Percentiles rank a stretch among this genome's conserved stretches.
phyloP scores from a whole-genome alignment of 1,284 basidiomycete species.

The Entoloma clypeatum region DNA sequence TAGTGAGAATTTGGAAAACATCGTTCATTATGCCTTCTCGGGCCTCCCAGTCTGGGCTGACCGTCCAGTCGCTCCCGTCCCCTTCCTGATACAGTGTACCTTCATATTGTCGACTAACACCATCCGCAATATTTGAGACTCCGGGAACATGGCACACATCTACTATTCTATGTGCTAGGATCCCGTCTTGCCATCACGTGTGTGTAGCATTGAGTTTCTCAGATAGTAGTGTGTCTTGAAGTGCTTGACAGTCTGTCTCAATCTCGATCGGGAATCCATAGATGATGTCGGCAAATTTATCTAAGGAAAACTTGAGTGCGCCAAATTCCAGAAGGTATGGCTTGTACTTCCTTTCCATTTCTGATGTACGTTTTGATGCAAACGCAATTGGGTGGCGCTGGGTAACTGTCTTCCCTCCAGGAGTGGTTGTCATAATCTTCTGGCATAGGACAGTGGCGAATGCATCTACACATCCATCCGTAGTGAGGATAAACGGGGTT shows the following conservation, averaged over 20 bases:
- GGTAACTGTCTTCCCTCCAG: slow-evolving; percentile 21
- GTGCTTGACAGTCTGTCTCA: slow-evolving; percentile 30
- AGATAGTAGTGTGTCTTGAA: slow-evolving; percentile 24
- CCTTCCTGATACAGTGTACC: slow-evolving; percentile 15
- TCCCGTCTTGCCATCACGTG: slow-evolving; percentile 26
- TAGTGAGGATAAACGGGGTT: slow-evolving; percentile 31
- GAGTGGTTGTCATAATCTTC: slow-evolving; percentile 17
- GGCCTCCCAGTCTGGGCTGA: slow-evolving; percentile 28
- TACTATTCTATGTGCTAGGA: slow-evolving; percentile 25
- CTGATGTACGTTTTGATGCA: slow-evolving; percentile 29
- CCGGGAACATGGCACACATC: slow-evolving; percentile 27
- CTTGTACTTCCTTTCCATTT: slow-evolving; percentile 29
- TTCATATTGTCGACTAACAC: slow-evolving; percentile 21
- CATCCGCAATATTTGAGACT: slow-evolving; percentile 23
- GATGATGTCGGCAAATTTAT: slow-evolving; percentile 28
- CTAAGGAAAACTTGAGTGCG: slow-evolving; percentile 26
- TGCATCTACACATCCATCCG: slow-evolving; percentile 32
- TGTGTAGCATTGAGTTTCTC: slow-evolving; percentile 26
- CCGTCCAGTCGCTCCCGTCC: slow-evolving; percentile 32
- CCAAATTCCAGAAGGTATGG: slow-evolving; percentile 32
- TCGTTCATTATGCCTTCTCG: slow-evolving; percentile 27
- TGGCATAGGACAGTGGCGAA: slow-evolving; percentile 32
- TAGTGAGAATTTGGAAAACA: slow-evolving; percentile 18
- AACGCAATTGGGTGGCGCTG: slow-evolving; percentile 27
- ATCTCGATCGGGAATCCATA: slow-evolving; percentile 26